These are phyloP conservation scores for Cladobotryum protrusum DNA, from an alignment of 2,329 filamentous ascomycete species.

Conservation along the genomic window DNA sequence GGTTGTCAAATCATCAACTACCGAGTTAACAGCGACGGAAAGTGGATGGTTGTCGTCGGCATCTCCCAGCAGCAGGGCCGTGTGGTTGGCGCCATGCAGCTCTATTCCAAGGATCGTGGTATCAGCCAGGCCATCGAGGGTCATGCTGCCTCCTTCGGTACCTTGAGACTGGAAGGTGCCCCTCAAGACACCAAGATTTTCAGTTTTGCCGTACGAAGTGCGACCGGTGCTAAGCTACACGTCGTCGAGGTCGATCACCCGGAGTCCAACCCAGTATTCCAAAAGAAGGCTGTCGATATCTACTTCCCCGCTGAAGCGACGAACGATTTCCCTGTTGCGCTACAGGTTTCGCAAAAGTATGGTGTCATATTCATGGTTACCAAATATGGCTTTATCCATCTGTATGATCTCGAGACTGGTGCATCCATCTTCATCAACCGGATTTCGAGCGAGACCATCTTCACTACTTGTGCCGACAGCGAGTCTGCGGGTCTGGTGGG, in stretches of 20 bases:
- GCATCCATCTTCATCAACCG: constrained; percentile 99
- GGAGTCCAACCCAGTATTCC: constrained; percentile 79
- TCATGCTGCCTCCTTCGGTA: constrained; percentile 91
- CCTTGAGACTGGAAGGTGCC: constrained; percentile 80
- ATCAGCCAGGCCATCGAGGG: constrained; percentile 98
- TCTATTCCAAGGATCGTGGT: constrained; percentile 91
- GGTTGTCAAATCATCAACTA: constrained; percentile 99
- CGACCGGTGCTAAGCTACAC: constrained; percentile 88
- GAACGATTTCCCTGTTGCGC: constrained; percentile 96
- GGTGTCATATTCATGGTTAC: constrained; percentile 96
- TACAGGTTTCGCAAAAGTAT: constrained; percentile 96
- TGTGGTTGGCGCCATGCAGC: constrained; percentile 92
- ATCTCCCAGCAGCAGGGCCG: constrained; percentile 91
- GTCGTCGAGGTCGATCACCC: constrained; percentile 96
- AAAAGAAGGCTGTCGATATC: constrained; percentile 95
- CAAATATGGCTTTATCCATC: constrained; percentile 97
- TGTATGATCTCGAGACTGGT: constrained; percentile 95
- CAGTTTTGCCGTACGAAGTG: constrained; percentile 88
- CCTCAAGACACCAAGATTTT: constrained; percentile 91
- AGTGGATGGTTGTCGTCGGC: constrained; percentile 97
- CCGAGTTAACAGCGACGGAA: constrained; percentile 87
- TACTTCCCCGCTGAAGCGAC: constrained; percentile 95
- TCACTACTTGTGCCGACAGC: constrained; percentile 80
- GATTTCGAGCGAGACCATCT: constrained; percentile 98
- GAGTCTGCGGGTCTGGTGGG: constrained; percentile 84